phyloP scores from a whole-genome alignment of 2,329 filamentous ascomycete genomes.

The Cercospora sp. region DNA sequence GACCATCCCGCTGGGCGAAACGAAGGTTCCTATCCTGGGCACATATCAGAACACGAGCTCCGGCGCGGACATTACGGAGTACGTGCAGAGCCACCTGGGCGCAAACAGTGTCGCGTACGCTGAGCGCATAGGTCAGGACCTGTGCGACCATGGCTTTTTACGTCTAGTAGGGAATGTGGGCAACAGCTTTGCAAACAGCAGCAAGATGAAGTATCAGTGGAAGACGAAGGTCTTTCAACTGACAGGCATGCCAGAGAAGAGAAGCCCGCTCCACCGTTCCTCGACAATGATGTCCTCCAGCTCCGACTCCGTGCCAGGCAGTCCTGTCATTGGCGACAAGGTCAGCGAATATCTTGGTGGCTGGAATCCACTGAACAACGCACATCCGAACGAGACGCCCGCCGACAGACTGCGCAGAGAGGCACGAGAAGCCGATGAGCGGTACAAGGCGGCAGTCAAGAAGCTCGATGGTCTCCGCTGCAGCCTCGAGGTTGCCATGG shows the following conservation, averaged over 20 bases:
- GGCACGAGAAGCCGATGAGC: constrained; percentile 84
- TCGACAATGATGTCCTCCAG: constrained; percentile 64
- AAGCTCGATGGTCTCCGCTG: constrained; percentile 89
- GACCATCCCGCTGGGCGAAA: constrained; percentile 81
- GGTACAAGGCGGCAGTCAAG: constrained; percentile 82
- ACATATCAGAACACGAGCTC: constrained; percentile 91
- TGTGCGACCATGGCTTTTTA: constrained; percentile 81
- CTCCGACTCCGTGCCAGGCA: constrained; percentile 55
- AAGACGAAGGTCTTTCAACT: constrained; percentile 86
- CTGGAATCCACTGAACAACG: constrained; percentile 91
- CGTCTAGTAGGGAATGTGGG: constrained; percentile 92
- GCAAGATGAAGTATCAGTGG: constrained; percentile 97
- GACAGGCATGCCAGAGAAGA: constrained; percentile 86
- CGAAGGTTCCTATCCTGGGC: constrained; percentile 92
- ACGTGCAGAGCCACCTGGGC: constrained; percentile 84
- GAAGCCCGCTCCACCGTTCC: constrained; percentile 65
- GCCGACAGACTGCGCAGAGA: constrained; percentile 83
- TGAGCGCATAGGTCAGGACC: constrained; percentile 91
- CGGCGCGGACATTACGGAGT: constrained; percentile 92
- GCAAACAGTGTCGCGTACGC: constrained; percentile 84
- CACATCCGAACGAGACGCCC: constrained; percentile 90
- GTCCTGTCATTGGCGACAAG: constrained; percentile 73
- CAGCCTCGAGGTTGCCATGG: constrained; percentile 92
- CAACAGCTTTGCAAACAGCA: constrained; percentile 95
- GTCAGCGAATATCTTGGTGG: constrained; percentile 79